These are phyloP conservation scores for Solanum hybrid DNA, from an alignment of 305 asterid genomes.

Conservation along the genomic window DNA sequence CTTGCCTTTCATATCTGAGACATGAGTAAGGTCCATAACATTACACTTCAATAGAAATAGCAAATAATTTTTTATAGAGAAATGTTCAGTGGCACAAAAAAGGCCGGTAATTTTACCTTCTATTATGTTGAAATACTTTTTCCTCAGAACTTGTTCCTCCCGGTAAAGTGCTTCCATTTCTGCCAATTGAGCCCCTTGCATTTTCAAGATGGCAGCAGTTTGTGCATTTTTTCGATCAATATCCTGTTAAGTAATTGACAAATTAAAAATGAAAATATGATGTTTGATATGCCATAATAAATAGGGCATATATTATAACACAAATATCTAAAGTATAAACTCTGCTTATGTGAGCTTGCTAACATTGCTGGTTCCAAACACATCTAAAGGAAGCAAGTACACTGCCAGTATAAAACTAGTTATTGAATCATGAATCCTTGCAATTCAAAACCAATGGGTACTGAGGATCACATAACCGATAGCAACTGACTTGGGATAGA, in stretches of 20 bases:
- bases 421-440: background rate
- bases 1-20: constrained; percentile 90
- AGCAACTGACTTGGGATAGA: background rate
- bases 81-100: background rate
- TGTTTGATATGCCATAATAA: background rate
- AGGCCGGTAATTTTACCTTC: constrained; percentile 46
- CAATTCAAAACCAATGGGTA: background rate
- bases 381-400: background rate
- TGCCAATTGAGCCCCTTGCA: constrained; percentile 93
- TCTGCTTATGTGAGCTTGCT: background rate
- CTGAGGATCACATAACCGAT: background rate
- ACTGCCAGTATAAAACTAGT: background rate
- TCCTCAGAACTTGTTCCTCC: constrained; percentile 88
- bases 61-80: background rate
- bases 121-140: constrained; percentile 75
- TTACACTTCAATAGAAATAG: constrained; percentile 6
- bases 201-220: constrained; percentile 83
- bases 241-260: constrained; percentile 36
- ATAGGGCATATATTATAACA: background rate
- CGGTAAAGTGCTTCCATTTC: constrained; percentile 91
- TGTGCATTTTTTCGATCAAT: constrained; percentile 91
- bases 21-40: constrained; percentile 5
- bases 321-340: background rate
- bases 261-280: background rate
- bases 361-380: background rate